Base-by-base conservation (phyloP, 768 basidiomycete genomes). In the Clathrus columnatus region DNA sequence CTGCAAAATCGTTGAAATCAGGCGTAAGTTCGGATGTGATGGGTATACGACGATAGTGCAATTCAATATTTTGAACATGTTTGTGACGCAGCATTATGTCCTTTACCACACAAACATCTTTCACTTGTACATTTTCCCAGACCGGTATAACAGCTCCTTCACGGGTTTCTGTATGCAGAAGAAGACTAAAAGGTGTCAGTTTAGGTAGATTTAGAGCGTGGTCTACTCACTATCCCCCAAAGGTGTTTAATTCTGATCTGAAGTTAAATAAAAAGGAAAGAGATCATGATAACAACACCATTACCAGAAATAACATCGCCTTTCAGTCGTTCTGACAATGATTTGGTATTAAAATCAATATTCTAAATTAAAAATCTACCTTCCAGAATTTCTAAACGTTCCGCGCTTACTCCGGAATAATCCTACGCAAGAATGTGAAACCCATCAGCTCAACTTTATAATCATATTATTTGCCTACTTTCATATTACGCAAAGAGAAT, bases 351-450 rank as follows among this genome's bases (percentile, higher is more conserved):
- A 11, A 23, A 47, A 16, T 10, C 17, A 4, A 14, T 28, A 4
- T 7, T 8, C 21, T 11, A 21, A 30, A 55, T 16, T 21, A 27
- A 7, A n/a, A 5, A 46, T 46, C 21, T 36, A 55, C 54, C 54
- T 67, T 99, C 96, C 26, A 98, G 74, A 2, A 86, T 78, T 67
- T 98, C 96, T 47, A 98, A 70, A 11, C 96, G 81, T 24, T 84
- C 82, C 3, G 90, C 82, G 0, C 94, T 95, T 50, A 99, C 98
- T 2, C 96, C 96, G 45, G 91, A 89, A 70, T 93, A 97, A 68
- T 96, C 93, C 54, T 55, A 21, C 7, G 26, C 27, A 23, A 18
- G 14, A 30, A 21, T 14, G 50, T 51, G 18, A 26, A 23, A 36
- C 11, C 36, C 36, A 36, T 36, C 2, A n/a, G 10, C 7, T 24